Conservation (phyloP, 768 basidiomycete genomes). For the Dioszegia aurantiaca region DNA sequence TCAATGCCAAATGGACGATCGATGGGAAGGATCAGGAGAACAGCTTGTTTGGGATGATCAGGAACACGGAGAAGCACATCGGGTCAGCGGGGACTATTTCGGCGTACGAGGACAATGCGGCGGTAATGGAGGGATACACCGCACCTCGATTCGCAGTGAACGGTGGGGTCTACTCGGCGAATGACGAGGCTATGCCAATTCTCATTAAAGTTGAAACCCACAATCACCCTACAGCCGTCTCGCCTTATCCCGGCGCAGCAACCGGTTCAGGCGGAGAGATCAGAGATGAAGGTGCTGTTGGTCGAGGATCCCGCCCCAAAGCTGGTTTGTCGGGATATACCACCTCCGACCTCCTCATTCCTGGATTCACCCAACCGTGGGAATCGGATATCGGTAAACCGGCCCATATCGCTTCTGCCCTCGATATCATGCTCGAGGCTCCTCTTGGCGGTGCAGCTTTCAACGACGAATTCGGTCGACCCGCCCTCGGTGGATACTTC, state of each 20-base stretch:
- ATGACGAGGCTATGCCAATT: constrained; percentile 74
- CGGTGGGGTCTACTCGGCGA: constrained; percentile 59
- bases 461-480: constrained; percentile 97
- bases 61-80: constrained; percentile 78
- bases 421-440: constrained; percentile 96
- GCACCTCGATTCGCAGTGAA: constrained; percentile 70
- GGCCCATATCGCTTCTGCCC: constrained; percentile 80
- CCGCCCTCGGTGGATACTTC: constrained; percentile 88
- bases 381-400: constrained; percentile 91
- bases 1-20: constrained; percentile 95
- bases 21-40: constrained; percentile 64
- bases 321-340: constrained; percentile 91
- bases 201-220: constrained; percentile 98
- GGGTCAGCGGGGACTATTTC: constrained; percentile 77
- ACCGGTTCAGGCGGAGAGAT: constrained; percentile 99
- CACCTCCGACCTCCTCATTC: constrained; percentile 87
- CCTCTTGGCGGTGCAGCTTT: constrained; percentile 93
- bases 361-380: constrained; percentile 89
- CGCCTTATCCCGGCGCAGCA: constrained; percentile 96
- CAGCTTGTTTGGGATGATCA: constrained; percentile 94
- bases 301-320: constrained; percentile 91
- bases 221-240: constrained; percentile 97
- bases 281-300: constrained; percentile 94
- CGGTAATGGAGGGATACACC: constrained; percentile 76
- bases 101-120: constrained; percentile 97